Base-by-base conservation (phyloP, 2,329 filamentous ascomycete species). In the Botrytis cinerea region DNA sequence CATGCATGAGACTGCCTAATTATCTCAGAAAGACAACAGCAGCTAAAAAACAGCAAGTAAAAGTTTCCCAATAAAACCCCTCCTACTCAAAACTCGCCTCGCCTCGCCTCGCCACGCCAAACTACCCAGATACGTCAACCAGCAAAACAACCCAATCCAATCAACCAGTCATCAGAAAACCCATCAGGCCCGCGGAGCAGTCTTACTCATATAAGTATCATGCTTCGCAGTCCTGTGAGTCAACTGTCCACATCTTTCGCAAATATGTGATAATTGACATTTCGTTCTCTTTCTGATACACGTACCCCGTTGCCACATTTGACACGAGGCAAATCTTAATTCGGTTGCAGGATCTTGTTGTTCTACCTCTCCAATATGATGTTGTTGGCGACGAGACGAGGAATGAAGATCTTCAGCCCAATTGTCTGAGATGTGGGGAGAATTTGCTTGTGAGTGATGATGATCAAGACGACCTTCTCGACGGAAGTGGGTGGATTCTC, bases 171-270 rank as follows among this genome's bases (percentile, higher is more conserved):
- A n/a, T 14, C 2, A 67, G n/a, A 7, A 20, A 12, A 1, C 38
- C 62, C 25, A 35, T 25, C 22, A 68, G 28, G 35, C 35, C 22
- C 32, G 46, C n/a, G 66, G 66, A 43, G 66, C 66, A n/a, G 48
- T 69, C 38, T 69, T 69, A 18, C 66, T 69, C 66, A 57, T 69
- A 59, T 69, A 59, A 43, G 35, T 69, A 69, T 59, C 66, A 69
- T 69, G 66, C 10, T 69, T 69, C 28, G 48, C 66, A 7, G 66
- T 69, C 18, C 66, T 43, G 32, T 69, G 66, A 32, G 48, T 69
- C 25, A 43, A 43, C 16, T 69, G 66, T 25, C 66, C 66, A 32
- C 66, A 69, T 5, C 48, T 38, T 43, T 69, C 66, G 43, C 66
- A 69, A 25, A 69, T 43, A 57, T 69, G 66, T 0, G 48, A n/a